Conservation (phyloP, 2,329 filamentous ascomycete species). For the Canariomyces notabilis region DNA sequence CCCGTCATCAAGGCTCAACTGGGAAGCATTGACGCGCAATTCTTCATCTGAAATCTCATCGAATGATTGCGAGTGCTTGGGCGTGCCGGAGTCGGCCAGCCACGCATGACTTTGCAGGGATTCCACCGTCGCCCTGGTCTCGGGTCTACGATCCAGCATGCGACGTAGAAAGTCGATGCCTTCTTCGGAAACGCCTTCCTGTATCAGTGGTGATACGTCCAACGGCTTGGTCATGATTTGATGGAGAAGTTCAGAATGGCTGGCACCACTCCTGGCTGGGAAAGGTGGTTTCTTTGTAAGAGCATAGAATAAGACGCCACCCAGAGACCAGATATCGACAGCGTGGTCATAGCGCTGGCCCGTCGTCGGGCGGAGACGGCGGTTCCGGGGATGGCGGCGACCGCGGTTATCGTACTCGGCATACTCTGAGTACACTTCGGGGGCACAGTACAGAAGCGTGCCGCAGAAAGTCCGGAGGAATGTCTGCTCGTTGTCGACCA, state of each 20-base stretch:
- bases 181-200: conserved; percentile 53
- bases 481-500: conserved; percentile 82
- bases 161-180: conserved; percentile 68
- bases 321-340: conserved; percentile 94
- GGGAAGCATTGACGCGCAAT: conserved; percentile 55
- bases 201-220: conserved; percentile 59
- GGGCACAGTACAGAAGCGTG: conserved; percentile 90
- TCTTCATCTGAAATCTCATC: conserved; percentile 61
- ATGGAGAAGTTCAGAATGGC: conserved; percentile 73
- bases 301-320: conserved; percentile 83
- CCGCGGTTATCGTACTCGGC: conserved; percentile 64
- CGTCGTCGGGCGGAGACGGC: conserved; percentile 49
- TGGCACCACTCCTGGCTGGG: conserved; percentile 68
- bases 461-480: conserved; percentile 96
- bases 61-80: conserved; percentile 39
- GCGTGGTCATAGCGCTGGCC: conserved; percentile 78
- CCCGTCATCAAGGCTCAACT: conserved; percentile 55
- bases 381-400: conserved; percentile 58
- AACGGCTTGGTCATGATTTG: conserved; percentile 78
- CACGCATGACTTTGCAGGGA: conserved; percentile 69
- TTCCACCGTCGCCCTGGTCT: conserved; percentile 66
- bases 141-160: conserved; percentile 81
- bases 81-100: conserved; percentile 44
- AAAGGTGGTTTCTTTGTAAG: conserved; percentile 79
- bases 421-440: conserved; percentile 84